A percentile compares a stretch with the other conserved stretches of the same genome.
phyloP scores from a whole-genome alignment of 1,284 basidiomycete genomes.

The Rhodofomes roseus region DNA sequence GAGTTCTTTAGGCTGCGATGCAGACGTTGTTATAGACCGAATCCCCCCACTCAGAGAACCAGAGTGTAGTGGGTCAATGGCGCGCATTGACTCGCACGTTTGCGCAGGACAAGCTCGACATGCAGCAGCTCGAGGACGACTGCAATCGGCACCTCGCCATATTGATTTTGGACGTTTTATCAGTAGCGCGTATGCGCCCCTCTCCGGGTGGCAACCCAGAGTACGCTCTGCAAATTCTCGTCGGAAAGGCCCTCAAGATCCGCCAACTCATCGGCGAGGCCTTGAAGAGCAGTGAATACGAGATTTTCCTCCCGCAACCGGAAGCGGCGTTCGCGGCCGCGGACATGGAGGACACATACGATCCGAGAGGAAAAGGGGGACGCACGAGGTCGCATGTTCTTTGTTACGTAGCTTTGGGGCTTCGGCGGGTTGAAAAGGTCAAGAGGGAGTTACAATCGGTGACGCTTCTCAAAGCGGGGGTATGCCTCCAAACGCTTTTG shows the following conservation, averaged over 20 bases:
- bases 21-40: too few relatives aligned
- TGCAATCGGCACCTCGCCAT: slow-evolving; percentile 32
- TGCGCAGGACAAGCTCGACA: slow-evolving; percentile 21
- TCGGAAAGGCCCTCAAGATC: slow-evolving; percentile 39
- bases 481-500: background rate
- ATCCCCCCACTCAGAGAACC: slow-evolving; percentile 48
- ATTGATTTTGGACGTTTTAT: slow-evolving; percentile 40
- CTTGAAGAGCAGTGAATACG: slow-evolving; percentile 37
- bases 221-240: slow-evolving; percentile 32
- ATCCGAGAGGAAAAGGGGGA: background rate
- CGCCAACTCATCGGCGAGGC: slow-evolving; percentile 50
- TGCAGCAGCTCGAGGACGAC: slow-evolving; percentile 24
- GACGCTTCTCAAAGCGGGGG: background rate
- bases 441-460: background rate
- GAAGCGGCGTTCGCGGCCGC: slow-evolving; percentile 33
- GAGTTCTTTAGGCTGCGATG: background rate
- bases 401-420: background rate
- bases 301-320: slow-evolving; percentile 31
- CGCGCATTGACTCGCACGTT: slow-evolving; percentile 45
- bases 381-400: background rate
- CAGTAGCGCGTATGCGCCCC: slow-evolving; percentile 28
- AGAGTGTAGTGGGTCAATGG: slow-evolving; percentile 51
- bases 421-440: background rate
- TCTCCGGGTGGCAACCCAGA: slow-evolving; percentile 27
- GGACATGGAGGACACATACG: slow-evolving; percentile 43